Conservation (phyloP, 805 yeast genomes). For the Ogataea methylovora region DNA sequence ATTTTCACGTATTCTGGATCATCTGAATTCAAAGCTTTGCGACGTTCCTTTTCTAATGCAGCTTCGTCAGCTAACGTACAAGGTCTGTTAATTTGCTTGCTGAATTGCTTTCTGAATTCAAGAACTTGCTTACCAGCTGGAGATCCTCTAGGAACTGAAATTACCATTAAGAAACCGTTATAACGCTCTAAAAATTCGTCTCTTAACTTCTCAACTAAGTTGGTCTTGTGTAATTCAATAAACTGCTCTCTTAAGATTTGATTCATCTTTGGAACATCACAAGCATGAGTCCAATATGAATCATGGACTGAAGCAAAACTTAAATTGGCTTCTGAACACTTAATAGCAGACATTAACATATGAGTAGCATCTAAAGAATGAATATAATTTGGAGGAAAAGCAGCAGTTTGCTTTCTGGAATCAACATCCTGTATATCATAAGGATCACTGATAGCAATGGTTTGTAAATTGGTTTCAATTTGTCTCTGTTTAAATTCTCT, state of each 20-base stretch:
- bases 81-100: constrained; percentile 42
- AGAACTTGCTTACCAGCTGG: constrained; percentile 44
- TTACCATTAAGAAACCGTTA: constrained; percentile 56
- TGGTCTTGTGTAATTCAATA: constrained; percentile 66
- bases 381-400: constrained; percentile 92
- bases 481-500: constrained; percentile 58
- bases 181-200: constrained; percentile 81
- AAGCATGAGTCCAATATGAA: constrained; percentile 97
- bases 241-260: constrained; percentile 66
- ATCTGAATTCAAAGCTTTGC: constrained; percentile 42
- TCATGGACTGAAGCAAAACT: constrained; percentile 95
- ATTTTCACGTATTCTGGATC: constrained; percentile 39
- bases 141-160: constrained; percentile 44
- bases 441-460: constrained; percentile 86
- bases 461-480: constrained; percentile 78
- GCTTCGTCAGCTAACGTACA: constrained; percentile 69
- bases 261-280: constrained; percentile 71
- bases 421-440: constrained; percentile 75
- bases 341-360: constrained; percentile 83
- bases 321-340: constrained; percentile 57
- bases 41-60: constrained; percentile 59
- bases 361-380: constrained; percentile 97
- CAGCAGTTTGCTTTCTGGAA: constrained; percentile 82
- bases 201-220: constrained; percentile 62
- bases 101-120: constrained; percentile 40